Conservation (phyloP, 805 yeast species). For the Kodamaea laetipori region DNA sequence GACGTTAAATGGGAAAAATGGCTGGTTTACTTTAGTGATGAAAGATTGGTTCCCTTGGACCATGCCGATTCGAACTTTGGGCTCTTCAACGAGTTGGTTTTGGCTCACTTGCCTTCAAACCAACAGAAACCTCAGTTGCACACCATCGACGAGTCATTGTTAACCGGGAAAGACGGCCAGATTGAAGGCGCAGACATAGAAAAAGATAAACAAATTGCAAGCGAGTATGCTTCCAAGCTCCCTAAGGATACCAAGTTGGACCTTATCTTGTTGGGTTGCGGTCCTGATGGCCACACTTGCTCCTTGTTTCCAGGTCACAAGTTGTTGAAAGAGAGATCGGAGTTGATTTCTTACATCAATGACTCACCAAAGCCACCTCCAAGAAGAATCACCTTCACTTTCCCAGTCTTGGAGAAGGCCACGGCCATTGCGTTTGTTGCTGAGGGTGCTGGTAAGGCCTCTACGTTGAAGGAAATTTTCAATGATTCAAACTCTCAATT, state of each 20-base stretch:
- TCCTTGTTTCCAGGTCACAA: conserved; percentile 86
- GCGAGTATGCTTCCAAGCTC: conserved; percentile 59
- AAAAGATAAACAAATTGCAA: conserved; percentile 54
- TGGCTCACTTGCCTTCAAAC: conserved; percentile 46
- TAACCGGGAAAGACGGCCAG: conserved; percentile 52
- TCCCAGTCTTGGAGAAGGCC: conserved; percentile 66
- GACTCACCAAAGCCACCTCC: conserved; percentile 96
- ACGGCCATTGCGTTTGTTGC: conserved; percentile 75
- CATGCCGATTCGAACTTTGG: conserved; percentile 88
- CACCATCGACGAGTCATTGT: conserved; percentile 65
- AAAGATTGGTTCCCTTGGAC: conserved; percentile 80
- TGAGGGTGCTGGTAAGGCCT: conserved; percentile 83
- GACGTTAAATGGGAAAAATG: conserved; percentile 68
- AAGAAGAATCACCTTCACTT: conserved; percentile 85
- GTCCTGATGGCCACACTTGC: conserved; percentile 96
- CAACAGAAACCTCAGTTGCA: conserved; percentile 57
- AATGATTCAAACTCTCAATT: conserved; percentile 47
- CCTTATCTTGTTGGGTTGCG: conserved; percentile 80
- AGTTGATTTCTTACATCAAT: conserved; percentile 61
- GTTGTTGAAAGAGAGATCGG: conserved; percentile 55
- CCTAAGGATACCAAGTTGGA: conserved; percentile 56
- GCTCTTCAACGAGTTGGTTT: conserved; percentile 65
- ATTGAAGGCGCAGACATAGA: conserved; percentile 48
- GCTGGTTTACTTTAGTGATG: conserved; percentile 88
- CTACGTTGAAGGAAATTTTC: conserved; percentile 71